Conservation (phyloP, 805 yeast genomes). For the Lachancea sp. region DNA sequence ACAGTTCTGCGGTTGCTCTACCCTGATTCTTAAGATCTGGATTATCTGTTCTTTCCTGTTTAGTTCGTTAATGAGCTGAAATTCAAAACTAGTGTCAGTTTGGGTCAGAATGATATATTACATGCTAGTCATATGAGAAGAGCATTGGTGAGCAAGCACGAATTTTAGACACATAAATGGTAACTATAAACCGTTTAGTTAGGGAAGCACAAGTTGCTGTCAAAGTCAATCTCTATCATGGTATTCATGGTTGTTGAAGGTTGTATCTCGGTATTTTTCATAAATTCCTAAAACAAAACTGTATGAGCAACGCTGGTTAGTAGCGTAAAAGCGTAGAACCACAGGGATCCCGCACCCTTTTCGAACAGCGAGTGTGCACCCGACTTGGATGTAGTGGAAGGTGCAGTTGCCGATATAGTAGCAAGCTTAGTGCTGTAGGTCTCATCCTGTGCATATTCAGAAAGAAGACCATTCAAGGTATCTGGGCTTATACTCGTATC, state of each 20-base stretch:
- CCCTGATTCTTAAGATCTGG: not conserved
- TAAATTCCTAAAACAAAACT: constrained; percentile 14
- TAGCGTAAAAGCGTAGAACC: constrained; percentile 25
- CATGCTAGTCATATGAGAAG: not conserved
- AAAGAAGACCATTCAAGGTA: constrained; percentile 43
- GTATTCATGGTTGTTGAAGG: not conserved
- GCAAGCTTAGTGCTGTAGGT: constrained; percentile 28
- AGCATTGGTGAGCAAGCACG: not conserved
- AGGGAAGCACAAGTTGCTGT: not conserved
- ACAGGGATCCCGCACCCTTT: constrained; percentile 16
- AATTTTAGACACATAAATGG: too few relatives aligned
- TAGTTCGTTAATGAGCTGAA: constrained; percentile 2
- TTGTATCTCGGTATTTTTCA: not conserved
- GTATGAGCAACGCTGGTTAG: constrained; percentile 22
- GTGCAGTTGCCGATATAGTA: constrained; percentile 36
- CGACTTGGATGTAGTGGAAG: constrained; percentile 27
- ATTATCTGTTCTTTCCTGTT: constrained; percentile 4
- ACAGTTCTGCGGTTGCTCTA: constrained; percentile 1
- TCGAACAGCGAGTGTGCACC: constrained; percentile 18
- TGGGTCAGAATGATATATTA: constrained; percentile 3
- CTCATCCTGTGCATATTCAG: constrained; percentile 29
- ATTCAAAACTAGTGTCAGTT: not conserved
- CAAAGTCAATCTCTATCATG: not conserved
- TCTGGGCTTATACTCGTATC: constrained; percentile 40
- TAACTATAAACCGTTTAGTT: too few relatives aligned